Evolutionary conservation across 192 early-diverging fungal genomes (phyloP), one percentile per base, ranked within the genome.

Genomic region (Oehlia diaphana): DNA sequence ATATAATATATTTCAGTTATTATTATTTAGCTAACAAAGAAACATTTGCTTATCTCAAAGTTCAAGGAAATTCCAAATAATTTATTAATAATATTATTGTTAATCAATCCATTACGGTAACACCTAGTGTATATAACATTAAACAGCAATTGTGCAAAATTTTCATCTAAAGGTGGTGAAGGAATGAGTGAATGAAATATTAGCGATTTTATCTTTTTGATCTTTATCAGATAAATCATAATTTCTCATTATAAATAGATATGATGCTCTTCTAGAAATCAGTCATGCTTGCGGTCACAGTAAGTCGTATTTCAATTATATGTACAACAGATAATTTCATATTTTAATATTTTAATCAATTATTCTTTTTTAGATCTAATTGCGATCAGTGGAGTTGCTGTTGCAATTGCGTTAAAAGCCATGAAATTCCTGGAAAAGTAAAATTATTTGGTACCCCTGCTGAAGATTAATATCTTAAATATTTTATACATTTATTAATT

Each of bases 61-160:
- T 19, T 53, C 14, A 53, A 14, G 50, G 50, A 0, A 50, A 50
- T 50, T 50, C 14, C 49, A 50, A 14, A 50, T 14, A 50, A 50
- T 50, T 50, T 37, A 4, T 2, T 2, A 3, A 37, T 1, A 12
- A 50, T 50, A 0, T 14, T 53, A 53, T 5, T 42, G 7, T 42
- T 16, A 50, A 50, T 53, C 16, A 2, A 0, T 42, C 16, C 1
- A 8, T 93, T 77, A 44, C 74, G 2, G 86, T 95, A 26, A 85
- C 87, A 28, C 89, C 85, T 4, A 67, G 85, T 14, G 91, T 88
- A 7, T 92, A 75, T 82, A 91, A 87, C 0, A 72, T 96, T 14
- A 89, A 62, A 96, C 95, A 1, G 92, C 93, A 0, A 95, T 96
- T 81, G 80, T 91, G 92, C 94, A 10, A 88, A 91, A 58, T 92